Conservation (phyloP, 257 asterid species). For the Cordia subcordata region DNA sequence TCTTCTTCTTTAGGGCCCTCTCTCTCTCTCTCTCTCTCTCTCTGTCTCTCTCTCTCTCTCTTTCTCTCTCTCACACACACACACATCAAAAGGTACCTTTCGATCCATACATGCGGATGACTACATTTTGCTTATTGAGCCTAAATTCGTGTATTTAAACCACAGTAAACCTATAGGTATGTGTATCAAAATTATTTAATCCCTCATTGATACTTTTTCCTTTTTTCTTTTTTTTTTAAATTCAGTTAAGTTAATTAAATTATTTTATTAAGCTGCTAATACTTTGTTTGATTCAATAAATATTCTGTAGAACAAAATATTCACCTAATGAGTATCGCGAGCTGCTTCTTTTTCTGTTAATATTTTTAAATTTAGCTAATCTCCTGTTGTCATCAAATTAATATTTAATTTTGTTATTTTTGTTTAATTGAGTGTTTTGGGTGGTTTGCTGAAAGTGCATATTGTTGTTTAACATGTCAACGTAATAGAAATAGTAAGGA, state of each 20-base stretch:
- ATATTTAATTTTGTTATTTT: too few relatives aligned
- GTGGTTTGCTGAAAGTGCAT: too few relatives aligned
- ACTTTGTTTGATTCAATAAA: not conserved
- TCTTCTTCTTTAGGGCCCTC: constrained; percentile 40
- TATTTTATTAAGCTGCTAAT: not conserved
- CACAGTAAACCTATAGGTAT: not conserved
- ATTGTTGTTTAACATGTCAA: too few relatives aligned
- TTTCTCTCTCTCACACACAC: constrained; percentile 11
- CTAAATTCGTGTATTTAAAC: not conserved
- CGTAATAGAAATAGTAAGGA: too few relatives aligned
- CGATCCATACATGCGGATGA: constrained; percentile 5
- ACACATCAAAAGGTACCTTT: constrained; percentile 16
- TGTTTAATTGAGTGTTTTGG: too few relatives aligned
- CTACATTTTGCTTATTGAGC: constrained; percentile 19
- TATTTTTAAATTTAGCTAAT: too few relatives aligned
- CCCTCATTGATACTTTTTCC: too few relatives aligned
- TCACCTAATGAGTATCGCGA: not conserved
- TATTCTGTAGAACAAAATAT: too few relatives aligned
- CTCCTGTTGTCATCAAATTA: too few relatives aligned
- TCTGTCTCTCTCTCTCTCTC: constrained; percentile 10
- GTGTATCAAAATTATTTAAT: not conserved
- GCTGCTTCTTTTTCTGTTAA: too few relatives aligned
- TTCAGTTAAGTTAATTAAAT: too few relatives aligned
- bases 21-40: constrained; percentile 15
- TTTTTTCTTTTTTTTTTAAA: too few relatives aligned